phyloP scores from a whole-genome alignment of 495 filamentous ascomycete genomes.

The Recurvomyces mirabilis region DNA sequence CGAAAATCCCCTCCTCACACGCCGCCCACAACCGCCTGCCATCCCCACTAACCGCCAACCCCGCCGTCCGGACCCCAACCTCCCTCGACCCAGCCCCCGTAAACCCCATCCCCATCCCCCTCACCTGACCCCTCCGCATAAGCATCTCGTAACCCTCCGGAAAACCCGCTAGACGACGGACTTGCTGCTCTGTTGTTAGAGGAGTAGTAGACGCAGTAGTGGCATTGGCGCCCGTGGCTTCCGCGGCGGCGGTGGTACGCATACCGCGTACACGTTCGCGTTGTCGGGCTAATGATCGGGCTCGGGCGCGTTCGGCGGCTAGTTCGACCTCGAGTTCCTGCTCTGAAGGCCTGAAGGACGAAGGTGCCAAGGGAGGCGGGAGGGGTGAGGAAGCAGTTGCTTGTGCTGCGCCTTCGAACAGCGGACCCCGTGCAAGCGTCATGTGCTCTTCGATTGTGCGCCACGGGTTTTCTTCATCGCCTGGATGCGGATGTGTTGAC shows the following conservation, averaged over 20 bases:
- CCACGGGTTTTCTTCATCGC: slow-evolving; percentile 32
- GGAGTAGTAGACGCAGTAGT: not conserved
- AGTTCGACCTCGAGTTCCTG: slow-evolving; percentile 7
- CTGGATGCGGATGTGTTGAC: too few species aligned
- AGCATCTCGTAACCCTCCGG: slow-evolving; percentile 7
- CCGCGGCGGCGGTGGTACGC: not conserved
- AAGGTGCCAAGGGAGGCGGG: slow-evolving; percentile 2
- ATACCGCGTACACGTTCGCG: slow-evolving; percentile 8
- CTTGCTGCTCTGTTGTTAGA: not conserved
- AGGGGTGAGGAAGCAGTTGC: slow-evolving; percentile 11
- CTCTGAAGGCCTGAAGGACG: not conserved
- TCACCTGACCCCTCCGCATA: slow-evolving; percentile 2
- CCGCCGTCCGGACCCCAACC: slow-evolving; percentile 28
- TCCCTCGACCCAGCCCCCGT: slow-evolving; percentile 1
- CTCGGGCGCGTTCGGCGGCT: slow-evolving; percentile 9
- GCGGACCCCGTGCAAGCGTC: slow-evolving; percentile 23
- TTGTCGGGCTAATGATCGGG: slow-evolving; percentile 8
- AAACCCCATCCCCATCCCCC: not conserved
- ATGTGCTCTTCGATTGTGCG: slow-evolving; percentile 37
- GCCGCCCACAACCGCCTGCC: slow-evolving; percentile 27
- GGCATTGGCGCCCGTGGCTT: slow-evolving; percentile 9
- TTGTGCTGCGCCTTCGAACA: slow-evolving; percentile 21
- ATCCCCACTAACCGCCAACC: slow-evolving; percentile 32
- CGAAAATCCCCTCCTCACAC: slow-evolving; percentile 33
- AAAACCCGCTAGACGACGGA: not conserved